A percentile compares a stretch with the other conserved stretches of the same genome.
phyloP scores from a whole-genome alignment of 2,329 filamentous ascomycete species.

The Tolypocladium ophioglossoides region DNA sequence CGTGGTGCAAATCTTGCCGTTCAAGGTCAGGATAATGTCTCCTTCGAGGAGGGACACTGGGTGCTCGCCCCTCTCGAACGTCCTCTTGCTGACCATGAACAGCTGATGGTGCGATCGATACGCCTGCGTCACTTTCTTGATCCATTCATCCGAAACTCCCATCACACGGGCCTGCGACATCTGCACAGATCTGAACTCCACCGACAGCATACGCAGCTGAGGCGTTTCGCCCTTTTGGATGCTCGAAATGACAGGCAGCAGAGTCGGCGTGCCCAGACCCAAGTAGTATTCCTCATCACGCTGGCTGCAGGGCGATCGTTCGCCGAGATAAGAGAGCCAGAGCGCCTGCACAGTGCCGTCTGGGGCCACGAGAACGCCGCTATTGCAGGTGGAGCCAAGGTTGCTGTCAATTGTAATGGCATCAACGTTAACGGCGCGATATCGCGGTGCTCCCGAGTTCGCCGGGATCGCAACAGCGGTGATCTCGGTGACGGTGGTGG shows the following conservation, averaged over 20 bases:
- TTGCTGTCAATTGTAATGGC: conserved; percentile 95
- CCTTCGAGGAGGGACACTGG: conserved; percentile 65
- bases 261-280: conserved; percentile 76
- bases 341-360: conserved; percentile 90
- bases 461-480: conserved; percentile 94
- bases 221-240: conserved; percentile 73
- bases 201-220: conserved; percentile 78
- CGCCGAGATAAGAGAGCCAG: conserved; percentile 94
- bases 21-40: conserved; percentile 84
- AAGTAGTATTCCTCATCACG: conserved; percentile 96
- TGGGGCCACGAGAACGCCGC: conserved; percentile 80
- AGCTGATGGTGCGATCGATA: conserved; percentile 92
- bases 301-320: conserved; percentile 65
- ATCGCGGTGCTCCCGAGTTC: conserved; percentile 82
- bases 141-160: conserved; percentile 95
- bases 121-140: conserved; percentile 74
- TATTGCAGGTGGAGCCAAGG: conserved; percentile 83
- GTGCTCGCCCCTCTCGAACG: conserved; percentile 45
- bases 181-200: conserved; percentile 89
- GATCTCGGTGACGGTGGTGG: conserved; percentile 93
- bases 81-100: conserved; percentile 95
- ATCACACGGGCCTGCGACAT: conserved; percentile 97
- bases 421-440: conserved; percentile 90
- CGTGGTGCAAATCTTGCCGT: conserved; percentile 84
- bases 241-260: conserved; percentile 79